These are phyloP conservation scores for Tothia fuscella DNA, from an alignment of 2,329 filamentous ascomycete genomes.

Conservation along the genomic window DNA sequence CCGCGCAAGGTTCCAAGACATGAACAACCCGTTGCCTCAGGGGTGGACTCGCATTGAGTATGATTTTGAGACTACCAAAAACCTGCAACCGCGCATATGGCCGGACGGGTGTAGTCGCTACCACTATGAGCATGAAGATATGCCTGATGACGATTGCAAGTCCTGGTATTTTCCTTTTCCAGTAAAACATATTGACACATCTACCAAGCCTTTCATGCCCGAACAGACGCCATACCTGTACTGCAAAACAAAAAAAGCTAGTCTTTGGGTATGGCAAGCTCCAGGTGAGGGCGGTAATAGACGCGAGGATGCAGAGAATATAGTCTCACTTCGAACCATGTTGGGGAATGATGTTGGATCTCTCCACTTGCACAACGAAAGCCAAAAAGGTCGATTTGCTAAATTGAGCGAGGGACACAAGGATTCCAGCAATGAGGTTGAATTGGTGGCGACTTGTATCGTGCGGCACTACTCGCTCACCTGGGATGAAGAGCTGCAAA, in stretches of 20 bases:
- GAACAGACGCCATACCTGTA: slow-evolving; percentile 1
- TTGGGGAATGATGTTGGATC: background rate
- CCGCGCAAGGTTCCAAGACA: background rate
- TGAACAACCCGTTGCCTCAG: background rate
- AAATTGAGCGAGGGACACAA: background rate
- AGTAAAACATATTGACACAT: background rate
- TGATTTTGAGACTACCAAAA: no score
- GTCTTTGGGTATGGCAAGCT: background rate
- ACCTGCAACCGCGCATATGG: background rate
- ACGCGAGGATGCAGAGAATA: background rate
- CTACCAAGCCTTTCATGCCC: background rate
- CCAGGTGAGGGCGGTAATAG: no score
- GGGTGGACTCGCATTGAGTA: slow-evolving; percentile 1
- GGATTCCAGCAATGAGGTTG: background rate
- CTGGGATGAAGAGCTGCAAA: background rate
- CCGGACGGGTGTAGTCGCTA: background rate
- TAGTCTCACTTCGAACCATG: background rate
- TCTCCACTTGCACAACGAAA: background rate
- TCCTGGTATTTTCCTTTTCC: slow-evolving; percentile 4
- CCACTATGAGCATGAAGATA: background rate
- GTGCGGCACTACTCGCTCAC: background rate
- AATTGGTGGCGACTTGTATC: background rate
- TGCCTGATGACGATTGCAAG: slow-evolving; percentile 1
- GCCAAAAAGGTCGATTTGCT: background rate
- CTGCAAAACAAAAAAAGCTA: background rate